These are phyloP conservation scores for Prunus mume DNA, from an alignment of 306 rosid species.

Conservation along the genomic window DNA sequence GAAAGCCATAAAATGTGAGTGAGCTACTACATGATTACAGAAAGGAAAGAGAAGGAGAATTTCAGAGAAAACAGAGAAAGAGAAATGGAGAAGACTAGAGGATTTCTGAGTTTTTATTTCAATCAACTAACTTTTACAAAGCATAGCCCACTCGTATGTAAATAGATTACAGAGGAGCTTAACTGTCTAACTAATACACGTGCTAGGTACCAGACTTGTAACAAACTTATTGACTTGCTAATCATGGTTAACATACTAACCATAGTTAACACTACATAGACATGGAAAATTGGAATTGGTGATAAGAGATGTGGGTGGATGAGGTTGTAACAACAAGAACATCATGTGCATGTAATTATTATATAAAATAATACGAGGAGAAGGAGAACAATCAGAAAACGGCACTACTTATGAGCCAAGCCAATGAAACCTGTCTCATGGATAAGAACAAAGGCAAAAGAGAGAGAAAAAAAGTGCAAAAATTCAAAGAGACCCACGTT, in stretches of 20 bases:
- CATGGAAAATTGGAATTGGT: not conserved
- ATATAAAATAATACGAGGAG: not conserved
- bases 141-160: no score
- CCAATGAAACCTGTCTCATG: not conserved
- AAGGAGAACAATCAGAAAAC: slow-evolving; percentile 9
- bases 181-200: no score
- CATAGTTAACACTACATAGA: no score
- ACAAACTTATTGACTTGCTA: no score
- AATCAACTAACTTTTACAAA: no score
- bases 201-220: no score
- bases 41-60: no score
- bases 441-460: slow-evolving; percentile 4
- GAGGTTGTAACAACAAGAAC: not conserved
- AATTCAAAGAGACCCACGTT: slow-evolving; percentile 12
- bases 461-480: not conserved
- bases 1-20: not conserved
- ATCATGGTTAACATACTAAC: no score
- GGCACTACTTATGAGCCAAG: not conserved
- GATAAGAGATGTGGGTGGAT: slow-evolving; percentile 12
- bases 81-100: no score
- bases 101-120: no score
- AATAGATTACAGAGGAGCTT: no score
- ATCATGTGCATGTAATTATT: not conserved
- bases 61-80: no score
- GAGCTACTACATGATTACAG: not conserved